Evolutionary conservation across 2,329 filamentous ascomycete genomes (phyloP).

Genomic region (Aspergillus novofumigatus): DNA sequence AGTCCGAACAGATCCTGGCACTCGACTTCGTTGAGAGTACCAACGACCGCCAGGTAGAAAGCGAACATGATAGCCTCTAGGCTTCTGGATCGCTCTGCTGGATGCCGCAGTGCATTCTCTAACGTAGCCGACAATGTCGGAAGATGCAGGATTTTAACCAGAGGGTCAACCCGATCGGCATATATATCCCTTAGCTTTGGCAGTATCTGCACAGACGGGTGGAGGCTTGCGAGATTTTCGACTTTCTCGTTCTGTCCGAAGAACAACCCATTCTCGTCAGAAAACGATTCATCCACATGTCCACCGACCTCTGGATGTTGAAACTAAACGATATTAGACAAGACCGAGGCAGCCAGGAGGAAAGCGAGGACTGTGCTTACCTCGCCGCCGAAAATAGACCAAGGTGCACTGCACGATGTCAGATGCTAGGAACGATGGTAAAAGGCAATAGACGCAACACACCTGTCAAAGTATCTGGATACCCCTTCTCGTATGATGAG

Average conservation of each 20-base stretch:
- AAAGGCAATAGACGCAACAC: background rate
- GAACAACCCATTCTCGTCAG: constrained; percentile 46
- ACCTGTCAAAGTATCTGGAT: background rate
- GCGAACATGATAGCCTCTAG: constrained; percentile 49
- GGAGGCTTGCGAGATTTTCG: constrained; percentile 2
- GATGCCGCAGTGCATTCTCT: constrained; percentile 54
- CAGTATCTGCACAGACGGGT: constrained; percentile 16
- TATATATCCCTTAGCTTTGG: constrained; percentile 18
- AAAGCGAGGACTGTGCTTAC: background rate
- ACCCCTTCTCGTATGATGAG: background rate
- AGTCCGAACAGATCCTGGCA: constrained; percentile 39
- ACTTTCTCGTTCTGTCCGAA: background rate
- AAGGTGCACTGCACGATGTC: background rate
- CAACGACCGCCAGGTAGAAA: constrained; percentile 58
- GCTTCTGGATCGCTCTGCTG: constrained; percentile 42
- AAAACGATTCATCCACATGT: constrained; percentile 55
- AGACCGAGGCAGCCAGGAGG: background rate
- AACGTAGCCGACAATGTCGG: constrained; percentile 60
- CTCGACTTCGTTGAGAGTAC: constrained; percentile 54
- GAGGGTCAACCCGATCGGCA: constrained; percentile 35
- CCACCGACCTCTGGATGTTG: constrained; percentile 36
- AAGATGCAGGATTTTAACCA: constrained; percentile 62
- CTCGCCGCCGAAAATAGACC: background rate
- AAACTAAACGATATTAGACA: background rate
- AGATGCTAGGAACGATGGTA: background rate